Evolutionary conservation across 2,329 filamentous ascomycete species (phyloP), one percentile per base, ranked within the genome.

Genomic region (Cadophora gregata): DNA sequence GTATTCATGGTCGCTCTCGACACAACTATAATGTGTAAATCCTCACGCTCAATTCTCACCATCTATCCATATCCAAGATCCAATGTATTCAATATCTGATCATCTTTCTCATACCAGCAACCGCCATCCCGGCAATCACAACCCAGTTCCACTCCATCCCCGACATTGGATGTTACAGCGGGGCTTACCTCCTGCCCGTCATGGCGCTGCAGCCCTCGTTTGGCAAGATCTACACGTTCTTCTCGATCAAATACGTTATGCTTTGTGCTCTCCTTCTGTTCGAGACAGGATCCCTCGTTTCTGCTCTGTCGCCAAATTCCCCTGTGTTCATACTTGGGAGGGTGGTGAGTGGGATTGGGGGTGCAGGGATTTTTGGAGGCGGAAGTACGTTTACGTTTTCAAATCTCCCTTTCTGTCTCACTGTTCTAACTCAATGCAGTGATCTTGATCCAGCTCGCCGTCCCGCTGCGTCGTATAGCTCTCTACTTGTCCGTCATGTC

Each of bases 91-190:
- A 33, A 10, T 10, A 33, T 6, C 21, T 1, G 3, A 14, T 55
- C 3, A n/a, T 27, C 12, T 45, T 21, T 33, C 19, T 16, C 58
- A 45, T 3, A n/a, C 47, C 21, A 61, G 59, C 59, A 47, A 61
- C 59, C 4, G 79, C 79, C 9, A 78, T 79, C 38, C 79, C 79
- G 7, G 75, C 75, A 38, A 80, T 80, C 38, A 79, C 77, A 1
- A 64, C 68, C 19, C 73, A 75, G 24, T 79, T 80, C 64, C 74
- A 78, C 19, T 75, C 74, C 31, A 72, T 78, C 16, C 67, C 74
- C 45, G 75, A 79, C 65, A 72, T 79, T 9, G 76, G 77, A 16
- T 79, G 78, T 77, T 79, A 79, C 67, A 72, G 71, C 45, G 73
- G 74, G 21, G 74, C 76, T 1, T 78, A 77, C 62, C 65, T 77